These are phyloP conservation scores for Globisporangium canariense DNA, from an alignment of 352 stramenopile genomes.

Conservation along the genomic window DNA sequence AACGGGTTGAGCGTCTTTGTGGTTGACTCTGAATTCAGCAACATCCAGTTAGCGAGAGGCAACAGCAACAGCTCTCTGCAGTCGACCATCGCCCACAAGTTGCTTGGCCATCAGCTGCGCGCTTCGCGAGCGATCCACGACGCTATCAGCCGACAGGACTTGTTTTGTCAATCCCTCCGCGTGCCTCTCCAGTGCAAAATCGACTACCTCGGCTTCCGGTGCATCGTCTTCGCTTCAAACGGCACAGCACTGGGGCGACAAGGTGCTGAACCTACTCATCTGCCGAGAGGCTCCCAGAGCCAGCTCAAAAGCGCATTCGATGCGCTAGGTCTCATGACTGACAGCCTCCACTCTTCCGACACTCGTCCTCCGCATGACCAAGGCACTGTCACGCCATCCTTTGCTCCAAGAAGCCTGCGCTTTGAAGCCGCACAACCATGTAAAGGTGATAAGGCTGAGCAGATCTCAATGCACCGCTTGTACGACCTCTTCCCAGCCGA, in stretches of 20 bases:
- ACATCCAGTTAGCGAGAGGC: not conserved
- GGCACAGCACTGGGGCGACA: not conserved
- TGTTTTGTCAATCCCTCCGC: conserved; percentile 4
- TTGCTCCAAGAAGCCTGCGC: not conserved
- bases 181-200: conserved; percentile 59
- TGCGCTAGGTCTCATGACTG: conserved; percentile 31
- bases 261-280: not conserved
- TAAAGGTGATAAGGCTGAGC: not conserved
- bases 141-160: conserved; percentile 15
- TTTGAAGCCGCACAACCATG: conserved; percentile 12
- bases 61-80: conserved; percentile 8
- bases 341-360: conserved; percentile 20
- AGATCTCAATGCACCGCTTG: conserved; percentile 28
- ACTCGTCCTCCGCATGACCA: not conserved
- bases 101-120: conserved; percentile 52
- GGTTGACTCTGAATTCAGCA: conserved; percentile 1
- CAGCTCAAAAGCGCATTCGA: conserved; percentile 27
- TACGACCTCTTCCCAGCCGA: conserved; percentile 33
- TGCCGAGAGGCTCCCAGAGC: not conserved
- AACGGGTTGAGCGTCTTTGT: conserved; percentile 42
- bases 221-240: conserved; percentile 39
- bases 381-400: not conserved
- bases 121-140: conserved; percentile 32
- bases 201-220: conserved; percentile 57
- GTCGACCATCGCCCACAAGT: conserved; percentile 21